These are phyloP conservation scores for Scheffersomyces segobiensis DNA, from an alignment of 1,139 yeast genomes.

Conservation along the genomic window DNA sequence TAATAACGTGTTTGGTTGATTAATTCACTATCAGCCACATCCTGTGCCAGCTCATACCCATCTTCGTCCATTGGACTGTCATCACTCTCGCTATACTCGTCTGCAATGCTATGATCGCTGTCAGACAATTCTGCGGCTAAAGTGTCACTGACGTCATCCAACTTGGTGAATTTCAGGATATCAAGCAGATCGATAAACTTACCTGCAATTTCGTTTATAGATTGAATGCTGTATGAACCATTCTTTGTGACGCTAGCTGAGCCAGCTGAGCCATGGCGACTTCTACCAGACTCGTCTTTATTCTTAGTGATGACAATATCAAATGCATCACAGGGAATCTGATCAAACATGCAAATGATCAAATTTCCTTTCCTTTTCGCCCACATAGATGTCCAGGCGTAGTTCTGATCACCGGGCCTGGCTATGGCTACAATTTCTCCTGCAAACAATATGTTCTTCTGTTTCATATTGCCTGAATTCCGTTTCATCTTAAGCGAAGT, in stretches of 20 bases:
- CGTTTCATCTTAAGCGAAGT: slow-evolving; percentile 11
- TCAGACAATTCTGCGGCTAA: slow-evolving; percentile 24
- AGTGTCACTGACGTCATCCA: slow-evolving; percentile 34
- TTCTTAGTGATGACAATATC: slow-evolving; percentile 52
- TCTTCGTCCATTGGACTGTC: slow-evolving; percentile 6
- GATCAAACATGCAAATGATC: slow-evolving; percentile 84
- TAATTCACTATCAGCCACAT: slow-evolving; percentile 41
- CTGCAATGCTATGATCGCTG: neutral
- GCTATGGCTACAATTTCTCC: slow-evolving; percentile 61
- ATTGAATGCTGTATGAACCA: slow-evolving; percentile 28
- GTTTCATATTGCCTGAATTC: slow-evolving; percentile 20
- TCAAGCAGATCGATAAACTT: slow-evolving; percentile 29
- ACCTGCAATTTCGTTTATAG: slow-evolving; percentile 45
- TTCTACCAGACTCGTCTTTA: slow-evolving; percentile 13
- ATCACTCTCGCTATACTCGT: neutral
- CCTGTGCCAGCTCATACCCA: slow-evolving; percentile 19
- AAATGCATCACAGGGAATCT: slow-evolving; percentile 79
- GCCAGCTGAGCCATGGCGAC: neutral
- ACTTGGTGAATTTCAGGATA: slow-evolving; percentile 15
- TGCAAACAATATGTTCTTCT: slow-evolving; percentile 43
- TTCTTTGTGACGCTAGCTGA: neutral
- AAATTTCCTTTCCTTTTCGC: slow-evolving; percentile 72
- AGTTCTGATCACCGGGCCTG: slow-evolving; percentile 48
- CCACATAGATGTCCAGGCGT: slow-evolving; percentile 86
- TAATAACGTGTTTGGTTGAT: slow-evolving; percentile 63